phyloP scores from a whole-genome alignment of 2,329 filamentous ascomycete species.

The Neofusicoccum kwambonambiense region DNA sequence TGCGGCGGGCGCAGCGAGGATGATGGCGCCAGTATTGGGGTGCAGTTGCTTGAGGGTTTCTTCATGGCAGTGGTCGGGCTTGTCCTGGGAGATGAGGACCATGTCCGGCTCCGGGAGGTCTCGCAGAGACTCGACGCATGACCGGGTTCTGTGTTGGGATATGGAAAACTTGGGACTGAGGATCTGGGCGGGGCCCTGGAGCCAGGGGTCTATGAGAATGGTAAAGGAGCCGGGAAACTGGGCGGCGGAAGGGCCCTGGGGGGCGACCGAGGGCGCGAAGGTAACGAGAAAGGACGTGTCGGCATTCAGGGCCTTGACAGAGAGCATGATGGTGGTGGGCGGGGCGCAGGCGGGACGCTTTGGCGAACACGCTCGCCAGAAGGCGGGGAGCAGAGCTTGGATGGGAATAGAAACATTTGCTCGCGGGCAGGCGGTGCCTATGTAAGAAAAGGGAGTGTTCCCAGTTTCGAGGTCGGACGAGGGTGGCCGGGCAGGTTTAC shows the following conservation, averaged over 20 bases:
- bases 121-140: conserved; percentile 58
- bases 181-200: conserved; percentile 60
- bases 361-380: not conserved
- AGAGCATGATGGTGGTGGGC: conserved; percentile 57
- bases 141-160: conserved; percentile 54
- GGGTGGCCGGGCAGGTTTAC: conserved; percentile 8
- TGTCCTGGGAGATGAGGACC: conserved; percentile 60
- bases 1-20: conserved; percentile 64
- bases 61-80: conserved; percentile 70
- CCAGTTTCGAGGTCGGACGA: conserved; percentile 1
- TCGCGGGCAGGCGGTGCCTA: conserved; percentile 1
- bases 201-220: conserved; percentile 71
- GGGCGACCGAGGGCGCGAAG: conserved; percentile 56
- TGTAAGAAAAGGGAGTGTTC: conserved; percentile 11
- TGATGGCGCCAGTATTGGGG: conserved; percentile 54
- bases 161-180: conserved; percentile 62
- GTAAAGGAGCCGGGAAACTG: conserved; percentile 56
- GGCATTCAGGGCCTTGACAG: conserved; percentile 62
- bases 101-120: conserved; percentile 56
- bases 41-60: conserved; percentile 66
- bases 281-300: conserved; percentile 66
- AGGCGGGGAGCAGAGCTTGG: not conserved
- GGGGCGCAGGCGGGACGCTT: not conserved
- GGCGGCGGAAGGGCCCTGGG: conserved; percentile 35
- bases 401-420: conserved; percentile 5